Percentiles rank a stretch among this genome's conserved stretches.
phyloP scores from a whole-genome alignment of 345 rosid species.

The Aquilaria sinensis region DNA sequence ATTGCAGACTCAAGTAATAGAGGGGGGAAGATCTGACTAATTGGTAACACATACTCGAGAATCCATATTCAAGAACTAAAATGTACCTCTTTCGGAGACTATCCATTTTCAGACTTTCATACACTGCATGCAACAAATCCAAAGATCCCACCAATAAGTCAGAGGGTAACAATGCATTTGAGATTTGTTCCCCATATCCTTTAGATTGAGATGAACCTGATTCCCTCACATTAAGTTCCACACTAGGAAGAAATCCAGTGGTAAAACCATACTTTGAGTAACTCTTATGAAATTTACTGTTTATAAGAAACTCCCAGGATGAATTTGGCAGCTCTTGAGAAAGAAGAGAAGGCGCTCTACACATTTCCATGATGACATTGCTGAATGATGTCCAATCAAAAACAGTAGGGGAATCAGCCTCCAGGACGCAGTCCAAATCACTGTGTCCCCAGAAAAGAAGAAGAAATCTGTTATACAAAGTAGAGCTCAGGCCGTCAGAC shows the following conservation, averaged over 20 bases:
- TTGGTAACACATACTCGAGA: not conserved
- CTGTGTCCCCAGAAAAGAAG: slow-evolving; percentile 80
- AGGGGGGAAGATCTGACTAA: too few species aligned
- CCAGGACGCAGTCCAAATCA: slow-evolving; percentile 33
- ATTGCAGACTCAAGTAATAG: not conserved
- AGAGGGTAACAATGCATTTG: slow-evolving; percentile 34
- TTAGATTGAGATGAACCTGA: slow-evolving; percentile 25
- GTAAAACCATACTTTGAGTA: slow-evolving; percentile 39
- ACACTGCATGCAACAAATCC: slow-evolving; percentile 80
- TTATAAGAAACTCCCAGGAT: slow-evolving; percentile 88
- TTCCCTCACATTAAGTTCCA: slow-evolving; percentile 23
- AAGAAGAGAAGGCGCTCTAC: slow-evolving; percentile 34
- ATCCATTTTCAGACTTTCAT: slow-evolving; percentile 92
- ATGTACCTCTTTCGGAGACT: slow-evolving; percentile 78
- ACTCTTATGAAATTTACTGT: slow-evolving; percentile 76
- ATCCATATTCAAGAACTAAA: not conserved
- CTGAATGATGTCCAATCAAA: slow-evolving; percentile 77
- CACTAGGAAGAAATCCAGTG: slow-evolving; percentile 28
- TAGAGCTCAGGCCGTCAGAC: slow-evolving; percentile 76
- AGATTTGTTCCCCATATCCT: slow-evolving; percentile 26
- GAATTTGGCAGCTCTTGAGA: slow-evolving; percentile 30
- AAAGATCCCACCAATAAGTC: slow-evolving; percentile 54
- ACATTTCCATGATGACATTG: slow-evolving; percentile 51
- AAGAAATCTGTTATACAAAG: slow-evolving; percentile 66
- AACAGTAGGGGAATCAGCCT: slow-evolving; percentile 42